Base-by-base conservation (phyloP, 495 filamentous ascomycete species). In the Penicillium verhagenii region DNA sequence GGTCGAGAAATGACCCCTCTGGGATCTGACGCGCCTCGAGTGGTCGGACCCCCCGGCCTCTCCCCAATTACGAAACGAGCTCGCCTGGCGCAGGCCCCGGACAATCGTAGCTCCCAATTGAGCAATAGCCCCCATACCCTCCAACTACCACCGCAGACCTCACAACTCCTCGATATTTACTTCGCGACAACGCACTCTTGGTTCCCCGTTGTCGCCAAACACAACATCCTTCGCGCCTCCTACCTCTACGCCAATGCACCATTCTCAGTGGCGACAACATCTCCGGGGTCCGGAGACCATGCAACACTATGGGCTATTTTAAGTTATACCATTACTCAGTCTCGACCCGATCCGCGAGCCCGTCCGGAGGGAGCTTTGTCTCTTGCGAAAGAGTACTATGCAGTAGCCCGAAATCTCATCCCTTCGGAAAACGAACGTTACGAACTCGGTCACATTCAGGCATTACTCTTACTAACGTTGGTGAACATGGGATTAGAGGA, bases 141-240 rank as follows among this genome's bases (percentile, higher is more conserved):
- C 6, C 72, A 72, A 47, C 72, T 88, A 2, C 87, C 87, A 11
- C 64, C 77, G 19, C 81, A 86, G 49, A 78, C 84, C 6, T 87
- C 86, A 60, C 79, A 81, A 25, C 68, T 90, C 3, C 70, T 91
- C 20, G 86, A 91, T 60, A 75, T 85, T 6, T 90, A 88, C 61
- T 90, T 90, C 60, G 82, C 86, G 3, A 81, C 83, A 49, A 90
- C 87, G 2, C 84, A 89, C 63, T 78, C 77, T 10, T 91, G 87
- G 87, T 78, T 90, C 16, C 88, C 88, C 4, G 82, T 90, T 35
- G 71, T 86, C 28, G 83, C 88, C 23, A 89, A 88, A 61, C 83
- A 88, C 61, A 84, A 83, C 52, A 72, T 90, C 10, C 70, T 84
- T 6, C 79, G 78, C 43, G 66, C 76, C 11, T 75, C 76, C 14